Conservation (phyloP, 441 rosid genomes). For the Cnidoscolus chayamansa region DNA sequence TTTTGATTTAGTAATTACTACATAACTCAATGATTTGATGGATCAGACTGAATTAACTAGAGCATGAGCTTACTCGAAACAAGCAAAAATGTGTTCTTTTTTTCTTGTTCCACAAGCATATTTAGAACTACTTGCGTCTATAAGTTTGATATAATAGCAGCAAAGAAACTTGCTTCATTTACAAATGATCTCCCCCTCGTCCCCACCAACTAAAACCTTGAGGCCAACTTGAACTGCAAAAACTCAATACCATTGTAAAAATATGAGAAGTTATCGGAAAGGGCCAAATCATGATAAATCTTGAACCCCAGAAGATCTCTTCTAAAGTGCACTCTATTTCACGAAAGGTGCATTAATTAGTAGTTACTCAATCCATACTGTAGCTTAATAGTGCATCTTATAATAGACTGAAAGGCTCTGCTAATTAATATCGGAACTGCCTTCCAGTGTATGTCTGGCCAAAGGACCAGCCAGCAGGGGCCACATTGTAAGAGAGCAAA, state of each 20-base stretch:
- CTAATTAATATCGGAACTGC: slow-evolving; percentile 51
- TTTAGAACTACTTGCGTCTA: too few relatives aligned
- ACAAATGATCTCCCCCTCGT: not conserved
- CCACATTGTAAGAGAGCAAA: slow-evolving; percentile 36
- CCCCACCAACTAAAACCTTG: not conserved
- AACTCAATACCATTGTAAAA: not conserved
- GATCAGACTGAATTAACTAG: too few relatives aligned
- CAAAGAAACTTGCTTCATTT: not conserved
- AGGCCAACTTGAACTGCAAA: slow-evolving; percentile 4
- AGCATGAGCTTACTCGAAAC: too few relatives aligned
- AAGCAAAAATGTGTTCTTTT: too few relatives aligned
- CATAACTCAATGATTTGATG: too few relatives aligned
- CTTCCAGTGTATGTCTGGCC: slow-evolving; percentile 44
- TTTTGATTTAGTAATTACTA: too few relatives aligned
- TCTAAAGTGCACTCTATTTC: too few relatives aligned
- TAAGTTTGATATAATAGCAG: not conserved
- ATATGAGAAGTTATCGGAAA: not conserved
- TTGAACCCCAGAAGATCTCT: too few relatives aligned
- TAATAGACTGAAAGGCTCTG: not conserved
- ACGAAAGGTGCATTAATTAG: too few relatives aligned
- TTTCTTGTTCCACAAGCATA: too few relatives aligned
- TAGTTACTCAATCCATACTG: too few relatives aligned
- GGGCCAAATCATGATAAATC: slow-evolving; percentile 5
- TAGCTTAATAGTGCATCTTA: too few relatives aligned
- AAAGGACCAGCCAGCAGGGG: slow-evolving; percentile 48